Percentiles rank a stretch among this genome's conserved stretches.
Evolutionary conservation across 768 basidiomycete species (phyloP).

Genomic region (Agaricus blazei): DNA sequence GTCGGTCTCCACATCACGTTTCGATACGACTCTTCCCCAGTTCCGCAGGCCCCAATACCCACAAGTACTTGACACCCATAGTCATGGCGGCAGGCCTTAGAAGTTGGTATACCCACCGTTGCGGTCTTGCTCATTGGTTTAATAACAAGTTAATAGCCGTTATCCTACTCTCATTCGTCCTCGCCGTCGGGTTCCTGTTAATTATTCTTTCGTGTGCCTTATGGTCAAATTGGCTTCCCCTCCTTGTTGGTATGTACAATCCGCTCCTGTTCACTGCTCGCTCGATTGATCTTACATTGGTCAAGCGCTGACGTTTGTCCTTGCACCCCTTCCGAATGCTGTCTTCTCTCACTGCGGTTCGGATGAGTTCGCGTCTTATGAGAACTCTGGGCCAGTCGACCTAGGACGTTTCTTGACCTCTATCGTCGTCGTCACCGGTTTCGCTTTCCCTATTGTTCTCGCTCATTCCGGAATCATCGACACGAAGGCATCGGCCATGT

Average conservation of each 20-base stretch:
- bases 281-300: background rate
- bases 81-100: slow-evolving; percentile 65
- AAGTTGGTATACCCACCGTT: slow-evolving; percentile 40
- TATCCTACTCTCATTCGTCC: slow-evolving; percentile 93
- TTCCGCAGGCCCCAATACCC: no score
- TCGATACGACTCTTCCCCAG: background rate
- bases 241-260: slow-evolving; percentile 81
- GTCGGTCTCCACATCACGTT: background rate
- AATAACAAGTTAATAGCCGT: slow-evolving; percentile 58
- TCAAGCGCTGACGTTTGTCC: slow-evolving; percentile 86
- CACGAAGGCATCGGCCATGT: slow-evolving; percentile 86
- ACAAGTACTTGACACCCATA: background rate
- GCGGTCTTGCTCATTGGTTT: background rate
- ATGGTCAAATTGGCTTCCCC: slow-evolving; percentile 94
- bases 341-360: slow-evolving; percentile 88
- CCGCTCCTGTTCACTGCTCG: background rate
- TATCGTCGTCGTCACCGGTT: slow-evolving; percentile 86
- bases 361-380: slow-evolving; percentile 84
- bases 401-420: slow-evolving; percentile 94
- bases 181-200: slow-evolving; percentile 95
- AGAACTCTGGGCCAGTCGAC: slow-evolving; percentile 62
- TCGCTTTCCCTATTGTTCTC: slow-evolving; percentile 87
- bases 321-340: slow-evolving; percentile 94
- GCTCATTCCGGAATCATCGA: slow-evolving; percentile 89
- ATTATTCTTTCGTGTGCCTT: slow-evolving; percentile 97